These are phyloP conservation scores for Erythrobasidium yunnanense DNA, from an alignment of 768 basidiomycete genomes.

Conservation along the genomic window DNA sequence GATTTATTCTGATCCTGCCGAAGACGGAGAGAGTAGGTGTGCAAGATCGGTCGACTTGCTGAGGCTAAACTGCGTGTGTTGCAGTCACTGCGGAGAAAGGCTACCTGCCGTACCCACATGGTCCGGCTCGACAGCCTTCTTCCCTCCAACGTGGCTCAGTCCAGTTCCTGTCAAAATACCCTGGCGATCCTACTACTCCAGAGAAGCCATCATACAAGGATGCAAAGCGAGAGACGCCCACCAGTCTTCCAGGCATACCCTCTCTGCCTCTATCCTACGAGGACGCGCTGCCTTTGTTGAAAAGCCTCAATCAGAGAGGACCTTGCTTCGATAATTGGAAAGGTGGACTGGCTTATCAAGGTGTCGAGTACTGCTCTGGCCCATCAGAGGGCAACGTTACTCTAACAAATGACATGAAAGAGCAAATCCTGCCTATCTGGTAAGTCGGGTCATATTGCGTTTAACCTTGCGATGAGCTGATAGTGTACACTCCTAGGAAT, in stretches of 20 bases:
- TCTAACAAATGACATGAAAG: constrained; percentile 63
- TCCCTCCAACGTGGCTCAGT: constrained; percentile 79
- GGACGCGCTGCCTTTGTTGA: constrained; percentile 62
- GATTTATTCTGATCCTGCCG: constrained; percentile 37
- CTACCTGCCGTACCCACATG: constrained; percentile 53
- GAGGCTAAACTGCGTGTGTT: background rate
- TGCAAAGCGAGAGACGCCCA: constrained; percentile 49
- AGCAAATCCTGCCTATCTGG: constrained; percentile 72
- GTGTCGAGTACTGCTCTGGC: constrained; percentile 45
- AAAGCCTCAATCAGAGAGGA: constrained; percentile 47
- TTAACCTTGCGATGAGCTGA: background rate
- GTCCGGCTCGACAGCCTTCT: constrained; percentile 75
- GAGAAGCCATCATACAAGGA: constrained; percentile 77
- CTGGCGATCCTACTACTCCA: constrained; percentile 64
- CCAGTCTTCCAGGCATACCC: constrained; percentile 48
- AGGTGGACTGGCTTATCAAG: constrained; percentile 40
- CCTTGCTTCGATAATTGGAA: constrained; percentile 37
- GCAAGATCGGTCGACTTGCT: background rate
- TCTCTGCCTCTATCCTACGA: constrained; percentile 83
- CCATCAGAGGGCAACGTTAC: constrained; percentile 47
- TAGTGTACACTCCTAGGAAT: constrained; percentile 48
- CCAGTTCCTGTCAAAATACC: constrained; percentile 55
- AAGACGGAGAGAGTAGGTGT: constrained; percentile 31
- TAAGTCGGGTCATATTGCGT: constrained; percentile 1
- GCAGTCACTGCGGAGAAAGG: constrained; percentile 28